Evolutionary conservation across 2,329 filamentous ascomycete species (phyloP).

Genomic region (Epichloe glyceriae): DNA sequence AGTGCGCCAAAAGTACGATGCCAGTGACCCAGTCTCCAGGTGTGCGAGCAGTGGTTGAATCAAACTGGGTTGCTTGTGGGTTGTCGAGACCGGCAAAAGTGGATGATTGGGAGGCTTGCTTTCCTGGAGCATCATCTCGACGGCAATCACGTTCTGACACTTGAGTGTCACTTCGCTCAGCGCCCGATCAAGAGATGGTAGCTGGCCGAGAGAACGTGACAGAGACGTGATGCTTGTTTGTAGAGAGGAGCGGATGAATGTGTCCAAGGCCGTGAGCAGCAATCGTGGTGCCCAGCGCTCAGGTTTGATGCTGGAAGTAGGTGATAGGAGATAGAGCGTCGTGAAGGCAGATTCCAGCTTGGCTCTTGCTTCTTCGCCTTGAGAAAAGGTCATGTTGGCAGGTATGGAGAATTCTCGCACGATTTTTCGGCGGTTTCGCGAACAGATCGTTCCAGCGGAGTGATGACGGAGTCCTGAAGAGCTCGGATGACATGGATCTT

Average conservation of each 20-base stretch:
- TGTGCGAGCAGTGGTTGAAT: conserved; percentile 59
- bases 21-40: conserved; percentile 78
- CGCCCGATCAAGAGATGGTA: conserved; percentile 71
- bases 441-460: conserved; percentile 62
- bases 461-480: conserved; percentile 55
- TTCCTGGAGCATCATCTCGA: conserved; percentile 63
- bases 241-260: conserved; percentile 69
- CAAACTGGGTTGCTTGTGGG: conserved; percentile 35
- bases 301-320: conserved; percentile 38
- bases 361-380: conserved; percentile 61
- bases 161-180: conserved; percentile 68
- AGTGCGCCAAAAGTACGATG: conserved; percentile 88
- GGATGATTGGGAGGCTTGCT: conserved; percentile 59
- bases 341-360: conserved; percentile 61
- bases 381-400: conserved; percentile 42
- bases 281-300: conserved; percentile 53
- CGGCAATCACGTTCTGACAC: conserved; percentile 83
- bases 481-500: conserved; percentile 59
- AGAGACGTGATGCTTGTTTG: conserved; percentile 67
- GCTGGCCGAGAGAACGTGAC: conserved; percentile 60
- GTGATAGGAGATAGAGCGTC: conserved; percentile 71
- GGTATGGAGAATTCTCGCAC: conserved; percentile 71
- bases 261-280: conserved; percentile 64
- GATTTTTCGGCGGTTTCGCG: conserved; percentile 60
- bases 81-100: conserved; percentile 33